Evolutionary conservation across 1,139 yeast species (phyloP).

Genomic region (Taphrina communis): DNA sequence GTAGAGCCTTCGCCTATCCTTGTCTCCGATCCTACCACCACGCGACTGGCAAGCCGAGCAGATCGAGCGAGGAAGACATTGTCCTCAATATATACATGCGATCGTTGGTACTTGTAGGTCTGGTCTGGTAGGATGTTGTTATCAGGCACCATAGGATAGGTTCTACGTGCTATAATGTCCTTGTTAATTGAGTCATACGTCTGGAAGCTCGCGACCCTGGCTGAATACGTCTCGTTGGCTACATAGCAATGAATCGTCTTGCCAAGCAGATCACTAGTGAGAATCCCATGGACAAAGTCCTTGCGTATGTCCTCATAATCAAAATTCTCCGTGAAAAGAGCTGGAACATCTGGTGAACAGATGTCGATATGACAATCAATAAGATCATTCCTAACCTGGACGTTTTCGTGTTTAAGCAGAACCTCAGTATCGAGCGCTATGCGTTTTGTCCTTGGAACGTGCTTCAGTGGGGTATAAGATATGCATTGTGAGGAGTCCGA

Average conservation of each 20-base stretch:
- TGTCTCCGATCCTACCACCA: constrained; percentile 67
- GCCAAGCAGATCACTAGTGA: constrained; percentile 86
- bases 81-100: constrained; percentile 82
- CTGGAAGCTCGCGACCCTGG: constrained; percentile 91
- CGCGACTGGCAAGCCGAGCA: constrained; percentile 81
- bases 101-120: constrained; percentile 76
- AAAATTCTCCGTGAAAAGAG: constrained; percentile 91
- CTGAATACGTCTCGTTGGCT: constrained; percentile 77
- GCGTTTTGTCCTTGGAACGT: constrained; percentile 43
- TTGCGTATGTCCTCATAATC: constrained; percentile 86
- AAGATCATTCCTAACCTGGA: constrained; percentile 82
- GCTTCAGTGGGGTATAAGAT: constrained; percentile 66
- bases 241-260: constrained; percentile 90
- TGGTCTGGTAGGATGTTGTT: constrained; percentile 73
- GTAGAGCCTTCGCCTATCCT: constrained; percentile 59
- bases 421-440: constrained; percentile 83
- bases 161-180: constrained; percentile 87
- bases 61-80: constrained; percentile 86
- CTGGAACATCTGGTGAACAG: constrained; percentile 93
- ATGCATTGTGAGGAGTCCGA: constrained; percentile 74
- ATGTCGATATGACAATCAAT: constrained; percentile 96
- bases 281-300: constrained; percentile 88
- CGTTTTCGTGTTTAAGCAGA: constrained; percentile 71
- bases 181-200: constrained; percentile 86
- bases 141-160: constrained; percentile 91